Evolutionary conservation across 2,329 filamentous ascomycete species (phyloP).

Genomic region (Cladosporium velox): DNA sequence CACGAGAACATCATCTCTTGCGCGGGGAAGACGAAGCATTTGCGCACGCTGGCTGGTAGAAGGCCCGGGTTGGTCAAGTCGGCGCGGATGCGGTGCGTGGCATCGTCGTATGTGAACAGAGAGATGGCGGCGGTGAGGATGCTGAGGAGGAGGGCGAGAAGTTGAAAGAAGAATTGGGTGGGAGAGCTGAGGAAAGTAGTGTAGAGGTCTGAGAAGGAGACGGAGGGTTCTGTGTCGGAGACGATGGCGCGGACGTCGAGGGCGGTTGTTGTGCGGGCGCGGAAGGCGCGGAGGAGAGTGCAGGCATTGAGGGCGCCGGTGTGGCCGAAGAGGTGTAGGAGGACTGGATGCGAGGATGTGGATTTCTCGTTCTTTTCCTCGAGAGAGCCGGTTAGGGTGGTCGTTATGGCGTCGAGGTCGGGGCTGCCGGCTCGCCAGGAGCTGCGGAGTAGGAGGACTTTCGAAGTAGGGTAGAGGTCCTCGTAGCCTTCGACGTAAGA

Average conservation of each 20-base stretch:
- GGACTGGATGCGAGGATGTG: conserved; percentile 17
- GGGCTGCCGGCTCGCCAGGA: conserved; percentile 15
- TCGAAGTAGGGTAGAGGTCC: conserved; percentile 31
- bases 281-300: conserved; percentile 31
- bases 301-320: conserved; percentile 29
- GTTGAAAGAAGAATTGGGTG: conserved; percentile 21
- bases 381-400: conserved; percentile 20
- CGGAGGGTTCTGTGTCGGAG: conserved; percentile 29
- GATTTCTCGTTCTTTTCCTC: conserved; percentile 10
- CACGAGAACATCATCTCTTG: conserved; percentile 35
- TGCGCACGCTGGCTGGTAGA: conserved; percentile 27
- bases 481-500: conserved; percentile 33
- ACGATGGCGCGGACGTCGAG: conserved; percentile 30
- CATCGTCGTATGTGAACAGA: conserved; percentile 25
- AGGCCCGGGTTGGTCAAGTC: conserved; percentile 29
- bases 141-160: conserved; percentile 24
- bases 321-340: conserved; percentile 34
- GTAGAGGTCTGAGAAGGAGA: conserved; percentile 12
- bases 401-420: conserved; percentile 18
- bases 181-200: conserved; percentile 21
- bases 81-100: conserved; percentile 19
- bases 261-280: conserved; percentile 24
- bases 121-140: conserved; percentile 23
- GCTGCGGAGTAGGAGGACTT: conserved; percentile 29
- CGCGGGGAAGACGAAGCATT: conserved; percentile 33